phyloP scores from a whole-genome alignment of 2,329 filamentous ascomycete genomes.

The Daldinia eschscholtzii region DNA sequence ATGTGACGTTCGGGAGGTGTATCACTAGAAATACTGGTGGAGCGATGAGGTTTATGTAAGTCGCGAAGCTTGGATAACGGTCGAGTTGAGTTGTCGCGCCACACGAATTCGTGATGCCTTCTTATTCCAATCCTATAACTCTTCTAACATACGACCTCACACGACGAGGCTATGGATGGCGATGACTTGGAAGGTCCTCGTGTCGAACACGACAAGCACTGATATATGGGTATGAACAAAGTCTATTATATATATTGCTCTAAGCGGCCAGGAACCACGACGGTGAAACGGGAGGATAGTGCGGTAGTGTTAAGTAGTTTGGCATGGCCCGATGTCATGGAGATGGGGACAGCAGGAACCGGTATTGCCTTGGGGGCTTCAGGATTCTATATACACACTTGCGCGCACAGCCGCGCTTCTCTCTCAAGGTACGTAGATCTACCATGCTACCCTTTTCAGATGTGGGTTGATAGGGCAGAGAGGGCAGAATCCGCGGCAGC shows the following conservation, averaged over 20 bases:
- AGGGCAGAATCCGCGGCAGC: slow-evolving; percentile 19
- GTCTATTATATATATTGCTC: slow-evolving; percentile 33
- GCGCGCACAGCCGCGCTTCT: slow-evolving; percentile 32
- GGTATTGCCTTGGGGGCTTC: slow-evolving; percentile 46
- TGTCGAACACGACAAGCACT: slow-evolving; percentile 18
- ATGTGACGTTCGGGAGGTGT: slow-evolving; percentile 3
- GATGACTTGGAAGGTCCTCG: slow-evolving; percentile 27
- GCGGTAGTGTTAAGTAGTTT: slow-evolving; percentile 25
- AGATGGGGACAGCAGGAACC: slow-evolving; percentile 46
- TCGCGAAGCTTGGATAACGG: slow-evolving; percentile 23
- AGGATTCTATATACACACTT: slow-evolving; percentile 46
- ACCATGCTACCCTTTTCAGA: slow-evolving; percentile 17
- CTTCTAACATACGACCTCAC: slow-evolving; percentile 32
- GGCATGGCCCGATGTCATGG: slow-evolving; percentile 31
- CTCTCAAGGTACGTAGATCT: slow-evolving; percentile 32
- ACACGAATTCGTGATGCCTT: slow-evolving; percentile 29
- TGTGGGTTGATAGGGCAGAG: slow-evolving; percentile 43
- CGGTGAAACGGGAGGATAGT: slow-evolving; percentile 10
- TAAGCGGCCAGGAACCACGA: slow-evolving; percentile 20
- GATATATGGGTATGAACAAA: slow-evolving; percentile 11
- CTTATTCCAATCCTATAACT: slow-evolving; percentile 21
- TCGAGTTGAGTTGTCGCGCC: slow-evolving; percentile 20
- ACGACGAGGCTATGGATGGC: slow-evolving; percentile 27
- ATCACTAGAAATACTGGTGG: slow-evolving; percentile 9
- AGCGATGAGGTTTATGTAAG: slow-evolving; percentile 30